Conservation (phyloP, 371 early-diverging fungal genomes). For the Cokeromyces recurvatus region DNA sequence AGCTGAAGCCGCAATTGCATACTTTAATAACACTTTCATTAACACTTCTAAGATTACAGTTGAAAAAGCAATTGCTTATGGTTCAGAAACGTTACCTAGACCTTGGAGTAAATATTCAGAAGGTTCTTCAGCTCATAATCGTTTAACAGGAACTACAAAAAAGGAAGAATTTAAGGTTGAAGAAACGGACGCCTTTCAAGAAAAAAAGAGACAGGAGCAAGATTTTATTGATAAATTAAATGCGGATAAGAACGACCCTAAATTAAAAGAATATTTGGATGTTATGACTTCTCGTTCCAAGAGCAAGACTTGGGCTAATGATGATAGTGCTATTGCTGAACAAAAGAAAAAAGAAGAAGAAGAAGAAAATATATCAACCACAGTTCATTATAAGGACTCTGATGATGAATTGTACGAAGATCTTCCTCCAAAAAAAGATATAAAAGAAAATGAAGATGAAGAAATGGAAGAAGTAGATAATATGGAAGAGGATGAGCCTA, state of each 20-base stretch:
- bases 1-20: constrained; percentile 73
- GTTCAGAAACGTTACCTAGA: constrained; percentile 72
- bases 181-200: constrained; percentile 37
- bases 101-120: constrained; percentile 86
- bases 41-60: constrained; percentile 86
- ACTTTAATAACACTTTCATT: constrained; percentile 90
- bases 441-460: constrained; percentile 24
- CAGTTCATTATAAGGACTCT: constrained; percentile 53
- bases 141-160: constrained; percentile 29
- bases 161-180: constrained; percentile 38
- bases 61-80: constrained; percentile 82
- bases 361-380: constrained; percentile 35
- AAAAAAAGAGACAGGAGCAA: constrained; percentile 29
- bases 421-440: constrained; percentile 36
- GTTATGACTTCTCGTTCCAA: constrained; percentile 78
- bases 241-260: constrained; percentile 65
- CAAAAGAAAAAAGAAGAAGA: constrained; percentile 28
- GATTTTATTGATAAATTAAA: constrained; percentile 54
- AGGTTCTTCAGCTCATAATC: constrained; percentile 67
- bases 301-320: constrained; percentile 91
- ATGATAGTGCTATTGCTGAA: constrained; percentile 55
- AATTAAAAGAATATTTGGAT: constrained; percentile 85
- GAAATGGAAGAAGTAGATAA: constrained; percentile 11
- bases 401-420: constrained; percentile 75
- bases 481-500: not conserved